A percentile compares a stretch with the other conserved stretches of the same genome.
phyloP scores from a whole-genome alignment of 805 yeast species.

The Yamadazyma phyllophila region DNA sequence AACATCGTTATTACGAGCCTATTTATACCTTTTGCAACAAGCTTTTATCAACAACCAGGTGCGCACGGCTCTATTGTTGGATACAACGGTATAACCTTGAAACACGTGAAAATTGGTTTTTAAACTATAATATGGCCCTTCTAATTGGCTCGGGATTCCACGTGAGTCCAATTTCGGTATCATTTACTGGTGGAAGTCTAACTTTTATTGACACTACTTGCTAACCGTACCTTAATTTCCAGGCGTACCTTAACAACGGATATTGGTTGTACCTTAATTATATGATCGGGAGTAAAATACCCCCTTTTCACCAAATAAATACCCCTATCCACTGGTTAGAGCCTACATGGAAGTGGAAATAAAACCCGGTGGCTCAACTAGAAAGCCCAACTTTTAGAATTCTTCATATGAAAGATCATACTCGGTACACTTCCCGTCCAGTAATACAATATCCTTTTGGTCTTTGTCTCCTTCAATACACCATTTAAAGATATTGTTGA shows the following conservation, averaged over 20 bases:
- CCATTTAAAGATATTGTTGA: constrained; percentile 65
- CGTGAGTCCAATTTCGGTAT: too few species aligned
- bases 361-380: neutral
- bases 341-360: neutral
- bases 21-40: neutral
- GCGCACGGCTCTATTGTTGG: neutral
- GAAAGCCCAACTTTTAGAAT: neutral
- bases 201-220: too few species aligned
- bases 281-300: too few species aligned
- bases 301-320: too few species aligned
- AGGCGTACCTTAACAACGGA: neutral
- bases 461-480: constrained; percentile 37
- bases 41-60: neutral
- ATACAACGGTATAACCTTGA: neutral
- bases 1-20: neutral
- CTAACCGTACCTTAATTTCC: too few species aligned
- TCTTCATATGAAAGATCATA: constrained; percentile 9
- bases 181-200: too few species aligned
- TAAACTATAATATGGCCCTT: too few species aligned
- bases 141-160: too few species aligned
- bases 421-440: constrained; percentile 21
- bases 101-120: too few species aligned
- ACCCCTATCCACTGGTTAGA: too few species aligned
- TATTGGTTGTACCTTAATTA: too few species aligned
- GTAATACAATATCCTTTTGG: constrained; percentile 14